phyloP scores from a whole-genome alignment of 2,329 filamentous ascomycete species.

The Celoporthe dispersa region DNA sequence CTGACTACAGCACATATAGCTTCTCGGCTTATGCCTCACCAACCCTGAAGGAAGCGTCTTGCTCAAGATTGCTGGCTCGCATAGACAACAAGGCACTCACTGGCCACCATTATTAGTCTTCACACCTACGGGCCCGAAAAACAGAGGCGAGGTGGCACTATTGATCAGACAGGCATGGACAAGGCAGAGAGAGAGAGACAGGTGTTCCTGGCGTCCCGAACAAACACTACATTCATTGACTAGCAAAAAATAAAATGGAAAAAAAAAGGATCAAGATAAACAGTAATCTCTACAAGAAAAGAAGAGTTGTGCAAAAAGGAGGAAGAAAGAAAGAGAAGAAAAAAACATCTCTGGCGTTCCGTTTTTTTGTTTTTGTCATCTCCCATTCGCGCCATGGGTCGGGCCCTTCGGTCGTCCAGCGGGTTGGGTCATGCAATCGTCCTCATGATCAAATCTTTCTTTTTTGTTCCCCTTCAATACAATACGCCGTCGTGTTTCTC shows the following conservation, averaged over 20 bases:
- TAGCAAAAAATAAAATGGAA: not conserved
- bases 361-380: not conserved
- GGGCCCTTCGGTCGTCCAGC: constrained; percentile 11
- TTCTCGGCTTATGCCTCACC: no score
- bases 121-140: not conserved
- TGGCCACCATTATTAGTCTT: not conserved
- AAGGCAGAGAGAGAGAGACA: not conserved
- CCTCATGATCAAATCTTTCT: constrained; percentile 10
- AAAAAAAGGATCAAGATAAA: not conserved
- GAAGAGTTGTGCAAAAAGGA: constrained; percentile 5
- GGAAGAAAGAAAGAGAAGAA: not conserved
- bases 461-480: constrained; percentile 16
- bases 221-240: not conserved
- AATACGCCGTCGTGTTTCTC: constrained; percentile 17
- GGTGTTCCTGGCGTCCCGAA: not conserved
- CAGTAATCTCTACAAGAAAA: constrained; percentile 25
- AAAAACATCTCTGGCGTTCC: not conserved
- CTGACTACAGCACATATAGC: no score
- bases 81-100: not conserved
- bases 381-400: not conserved
- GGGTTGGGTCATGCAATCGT: constrained; percentile 19
- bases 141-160: not conserved
- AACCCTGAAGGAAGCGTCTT: no score
- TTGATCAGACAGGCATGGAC: not conserved
- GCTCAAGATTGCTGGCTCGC: not conserved